Base-by-base conservation (phyloP, 148 eudicot genomes). In the Fagopyrum esculentum region DNA sequence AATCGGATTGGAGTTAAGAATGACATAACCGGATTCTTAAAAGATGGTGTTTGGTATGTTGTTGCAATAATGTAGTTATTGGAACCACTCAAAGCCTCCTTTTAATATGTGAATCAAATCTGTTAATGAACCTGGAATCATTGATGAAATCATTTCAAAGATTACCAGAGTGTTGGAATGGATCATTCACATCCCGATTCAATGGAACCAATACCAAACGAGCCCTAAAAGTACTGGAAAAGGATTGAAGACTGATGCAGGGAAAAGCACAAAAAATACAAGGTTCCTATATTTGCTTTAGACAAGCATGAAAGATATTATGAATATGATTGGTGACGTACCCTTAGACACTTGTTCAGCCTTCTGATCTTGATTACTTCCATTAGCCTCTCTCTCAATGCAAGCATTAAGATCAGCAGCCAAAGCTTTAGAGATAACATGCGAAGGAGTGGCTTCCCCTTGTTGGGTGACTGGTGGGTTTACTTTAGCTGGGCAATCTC, bases 301-400 rank as follows among this genome's bases (percentile, higher is more conserved):
- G 69, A 61, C 44, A 56, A 61, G 44, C 44, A 61, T 61, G 29
- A 26, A 22, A 61, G 69, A 61, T 9, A 61, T 61, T 29, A 29
- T 3, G 2, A 35, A 35, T 64, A 30, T 64, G 8, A 45, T 64
- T 64, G 70, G 70, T 64, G 46, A 35, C 30, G 3, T 15, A 73
- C 76, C 61, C 44, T 73, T 44, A 30, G 63, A 44, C 61, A 55
- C 66, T 73, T 73, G 63, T 40, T 54, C 60, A 54, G 64, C 66
- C 15, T 55, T 64, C 13, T 64, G 9, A 64, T 64, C 70, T 64
- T 64, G 70, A 64, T 64, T 64, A 64, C 70, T 64, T 64, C 70
- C 66, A 29, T 73, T 9, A 35, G 26, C 26, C 64, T 73, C 45
- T 73, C 45, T 54, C 45, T 26, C 45, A 6, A 10, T 52, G 48